These are phyloP conservation scores for Saccharomycopsis babjevae DNA, from an alignment of 805 yeast species.

Conservation along the genomic window DNA sequence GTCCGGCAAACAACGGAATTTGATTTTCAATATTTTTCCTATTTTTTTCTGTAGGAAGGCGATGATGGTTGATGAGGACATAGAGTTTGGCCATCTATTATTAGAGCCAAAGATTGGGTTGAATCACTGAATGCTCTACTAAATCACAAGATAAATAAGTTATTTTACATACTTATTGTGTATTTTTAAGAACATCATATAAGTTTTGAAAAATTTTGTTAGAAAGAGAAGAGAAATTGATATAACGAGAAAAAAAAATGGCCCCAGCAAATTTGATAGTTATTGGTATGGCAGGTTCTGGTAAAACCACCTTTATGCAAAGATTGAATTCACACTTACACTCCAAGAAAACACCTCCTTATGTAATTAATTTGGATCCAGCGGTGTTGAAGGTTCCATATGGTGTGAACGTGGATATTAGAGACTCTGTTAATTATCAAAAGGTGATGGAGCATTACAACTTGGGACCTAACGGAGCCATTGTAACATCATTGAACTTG, in stretches of 20 bases:
- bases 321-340: conserved; percentile 84
- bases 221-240: neutral
- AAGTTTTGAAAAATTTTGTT: neutral
- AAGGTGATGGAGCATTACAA: conserved; percentile 95
- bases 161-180: no score
- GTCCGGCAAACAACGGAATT: no score
- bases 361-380: conserved; percentile 90
- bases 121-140: no score
- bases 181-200: no score
- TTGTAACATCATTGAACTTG: conserved; percentile 85
- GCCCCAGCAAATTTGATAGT: conserved; percentile 30
- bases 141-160: no score
- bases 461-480: conserved; percentile 97
- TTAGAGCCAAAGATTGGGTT: no score
- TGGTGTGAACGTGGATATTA: conserved; percentile 87
- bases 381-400: conserved; percentile 92
- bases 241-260: neutral
- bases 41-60: no score
- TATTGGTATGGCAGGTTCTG: conserved; percentile 54
- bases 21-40: no score
- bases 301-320: conserved; percentile 97
- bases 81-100: no score
- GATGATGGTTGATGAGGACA: no score
- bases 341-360: conserved; percentile 62
- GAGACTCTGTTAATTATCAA: conserved; percentile 91